Conservation (phyloP, 2,329 filamentous ascomycete species). For the Ascochyta fabae region DNA sequence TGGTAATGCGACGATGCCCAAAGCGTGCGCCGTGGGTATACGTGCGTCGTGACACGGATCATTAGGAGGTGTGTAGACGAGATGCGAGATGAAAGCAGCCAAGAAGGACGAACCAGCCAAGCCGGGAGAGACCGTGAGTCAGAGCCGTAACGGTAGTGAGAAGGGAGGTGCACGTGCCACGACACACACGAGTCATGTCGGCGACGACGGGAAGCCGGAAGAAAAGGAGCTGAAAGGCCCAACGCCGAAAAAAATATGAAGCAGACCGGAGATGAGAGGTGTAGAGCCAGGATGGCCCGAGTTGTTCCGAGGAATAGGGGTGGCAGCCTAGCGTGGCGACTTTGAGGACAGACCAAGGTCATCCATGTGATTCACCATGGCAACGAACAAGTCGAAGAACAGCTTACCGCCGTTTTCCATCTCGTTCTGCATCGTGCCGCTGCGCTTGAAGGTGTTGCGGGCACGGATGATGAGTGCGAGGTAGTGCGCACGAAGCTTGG, state of each 20-base stretch:
- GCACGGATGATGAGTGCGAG: conserved; percentile 90
- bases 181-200: conserved; percentile 20
- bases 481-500: conserved; percentile 89
- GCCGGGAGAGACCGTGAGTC: conserved; percentile 27
- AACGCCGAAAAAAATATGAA: conserved; percentile 11
- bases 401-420: conserved; percentile 88
- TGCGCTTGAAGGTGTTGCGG: conserved; percentile 87
- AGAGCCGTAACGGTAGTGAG: conserved; percentile 26
- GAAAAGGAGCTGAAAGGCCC: conserved; percentile 11
- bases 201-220: conserved; percentile 19
- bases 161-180: conserved; percentile 25
- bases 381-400: conserved; percentile 94
- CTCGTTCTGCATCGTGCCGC: conserved; percentile 93
- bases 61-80: conserved; percentile 18
- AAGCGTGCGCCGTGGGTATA: conserved; percentile 14
- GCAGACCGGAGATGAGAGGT: conserved; percentile 27
- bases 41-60: conserved; percentile 19
- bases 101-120: conserved; percentile 13
- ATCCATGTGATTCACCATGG: conserved; percentile 84
- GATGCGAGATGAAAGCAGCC: conserved; percentile 20
- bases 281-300: conserved; percentile 3
- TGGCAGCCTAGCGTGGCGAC: conserved; percentile 37
- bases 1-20: conserved; percentile 7
- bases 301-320: conserved; percentile 10
- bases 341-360: conserved; percentile 38